Conservation (phyloP, 2,329 filamentous ascomycete genomes). For the Colletotrichum chrysophilum region DNA sequence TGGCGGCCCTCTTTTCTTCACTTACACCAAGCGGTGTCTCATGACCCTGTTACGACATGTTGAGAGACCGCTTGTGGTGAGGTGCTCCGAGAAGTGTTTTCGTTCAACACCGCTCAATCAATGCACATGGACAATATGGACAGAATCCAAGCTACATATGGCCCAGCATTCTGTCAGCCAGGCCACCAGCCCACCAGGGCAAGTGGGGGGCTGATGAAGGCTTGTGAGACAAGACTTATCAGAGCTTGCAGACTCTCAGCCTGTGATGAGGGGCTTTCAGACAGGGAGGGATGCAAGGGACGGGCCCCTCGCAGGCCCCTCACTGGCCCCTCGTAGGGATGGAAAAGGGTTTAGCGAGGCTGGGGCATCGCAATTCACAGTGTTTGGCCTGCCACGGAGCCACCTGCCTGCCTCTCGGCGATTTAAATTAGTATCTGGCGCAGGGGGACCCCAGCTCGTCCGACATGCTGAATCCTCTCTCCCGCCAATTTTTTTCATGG, state of each 20-base stretch:
- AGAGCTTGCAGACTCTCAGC: background rate
- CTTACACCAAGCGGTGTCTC: background rate
- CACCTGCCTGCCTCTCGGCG: constrained; percentile 13
- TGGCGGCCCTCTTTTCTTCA: background rate
- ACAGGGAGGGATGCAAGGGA: constrained; percentile 20
- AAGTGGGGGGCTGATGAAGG: background rate
- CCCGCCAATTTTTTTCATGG: background rate
- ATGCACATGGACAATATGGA: background rate
- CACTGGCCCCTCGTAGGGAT: constrained; percentile 2
- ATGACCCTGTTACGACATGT: background rate
- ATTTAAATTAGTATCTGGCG: constrained; percentile 17
- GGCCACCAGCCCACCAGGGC: background rate
- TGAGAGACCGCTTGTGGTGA: background rate
- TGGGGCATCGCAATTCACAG: constrained; percentile 4
- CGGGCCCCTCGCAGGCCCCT: background rate
- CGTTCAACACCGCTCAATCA: background rate
- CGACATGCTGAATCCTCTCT: background rate
- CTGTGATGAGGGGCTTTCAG: constrained; percentile 13
- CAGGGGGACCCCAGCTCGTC: background rate
- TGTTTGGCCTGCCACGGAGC: background rate
- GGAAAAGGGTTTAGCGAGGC: constrained; percentile 11
- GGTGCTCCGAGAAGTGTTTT: background rate
- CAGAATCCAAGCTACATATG: background rate
- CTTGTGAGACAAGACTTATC: constrained; percentile 11
- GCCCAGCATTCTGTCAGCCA: background rate